Evolutionary conservation across 371 early-diverging fungal genomes (phyloP).

Genomic region (Apophysomyces variabilis): DNA sequence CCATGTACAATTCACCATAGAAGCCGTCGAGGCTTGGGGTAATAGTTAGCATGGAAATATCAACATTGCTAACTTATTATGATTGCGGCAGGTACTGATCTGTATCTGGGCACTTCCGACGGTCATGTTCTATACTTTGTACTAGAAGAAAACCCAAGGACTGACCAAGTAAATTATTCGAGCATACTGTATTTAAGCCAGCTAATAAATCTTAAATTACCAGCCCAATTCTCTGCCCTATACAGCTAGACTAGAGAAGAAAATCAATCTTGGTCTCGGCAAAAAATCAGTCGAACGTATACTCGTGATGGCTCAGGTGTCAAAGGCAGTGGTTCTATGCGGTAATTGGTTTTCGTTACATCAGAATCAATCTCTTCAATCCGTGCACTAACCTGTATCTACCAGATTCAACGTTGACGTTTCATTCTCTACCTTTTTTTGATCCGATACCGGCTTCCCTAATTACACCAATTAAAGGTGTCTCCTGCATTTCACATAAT

Average conservation of each 20-base stretch:
- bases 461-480: conserved; percentile 67
- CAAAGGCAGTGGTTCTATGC: conserved; percentile 71
- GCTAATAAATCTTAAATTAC: not conserved
- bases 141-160: conserved; percentile 46
- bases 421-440: conserved; percentile 71
- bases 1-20: conserved; percentile 33
- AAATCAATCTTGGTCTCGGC: conserved; percentile 63
- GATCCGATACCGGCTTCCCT: conserved; percentile 53
- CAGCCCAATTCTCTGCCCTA: conserved; percentile 35
- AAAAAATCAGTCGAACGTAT: conserved; percentile 71
- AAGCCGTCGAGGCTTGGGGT: conserved; percentile 67
- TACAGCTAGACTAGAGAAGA: conserved; percentile 51
- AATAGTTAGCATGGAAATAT: conserved; percentile 14
- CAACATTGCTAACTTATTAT: not conserved
- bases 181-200: not conserved
- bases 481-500: conserved; percentile 69
- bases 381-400: not conserved
- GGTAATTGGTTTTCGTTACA: conserved; percentile 51
- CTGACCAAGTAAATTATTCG: conserved; percentile 38
- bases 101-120: conserved; percentile 79
- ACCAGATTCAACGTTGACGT: conserved; percentile 65
- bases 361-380: not conserved
- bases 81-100: conserved; percentile 54
- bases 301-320: conserved; percentile 69
- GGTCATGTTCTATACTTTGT: conserved; percentile 71